A percentile compares a stretch with the other conserved stretches of the same genome.
Conservation (phyloP, 1,284 basidiomycete species). For the Cryptococcus maquisensis region DNA sequence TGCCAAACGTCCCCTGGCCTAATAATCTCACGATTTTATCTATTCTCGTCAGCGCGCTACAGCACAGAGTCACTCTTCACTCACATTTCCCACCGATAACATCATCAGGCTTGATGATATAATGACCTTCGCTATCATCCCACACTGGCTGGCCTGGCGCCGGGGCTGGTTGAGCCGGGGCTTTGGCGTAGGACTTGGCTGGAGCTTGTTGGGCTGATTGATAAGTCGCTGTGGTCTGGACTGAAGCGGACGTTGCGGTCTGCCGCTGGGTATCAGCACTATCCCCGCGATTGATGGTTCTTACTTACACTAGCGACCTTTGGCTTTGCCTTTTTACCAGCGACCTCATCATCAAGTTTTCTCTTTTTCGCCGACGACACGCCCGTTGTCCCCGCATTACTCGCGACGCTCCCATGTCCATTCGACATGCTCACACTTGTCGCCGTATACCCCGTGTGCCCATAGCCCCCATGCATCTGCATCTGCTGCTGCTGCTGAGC, state of each 20-base stretch:
- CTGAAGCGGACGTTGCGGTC: conserved; percentile 12
- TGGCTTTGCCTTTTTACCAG: conserved; percentile 28
- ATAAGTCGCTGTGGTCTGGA: conserved; percentile 8
- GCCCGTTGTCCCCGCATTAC: conserved; percentile 39
- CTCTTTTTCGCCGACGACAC: conserved; percentile 23
- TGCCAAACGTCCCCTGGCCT: conserved; percentile 98
- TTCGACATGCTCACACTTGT: conserved; percentile 9
- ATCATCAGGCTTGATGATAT: conserved; percentile 85
- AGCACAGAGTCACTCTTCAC: conserved; percentile 39
- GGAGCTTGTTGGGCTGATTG: conserved; percentile 6
- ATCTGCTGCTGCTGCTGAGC: conserved; percentile 4
- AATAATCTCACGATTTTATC: conserved; percentile 85
- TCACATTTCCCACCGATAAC: conserved; percentile 75
- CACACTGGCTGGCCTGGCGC: conserved; percentile 55
- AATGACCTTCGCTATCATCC: conserved; percentile 93
- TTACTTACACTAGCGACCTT: conserved; percentile 29
- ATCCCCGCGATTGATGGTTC: neutral
- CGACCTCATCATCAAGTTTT: conserved; percentile 12
- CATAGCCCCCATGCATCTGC: conserved; percentile 8
- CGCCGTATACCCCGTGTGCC: neutral
- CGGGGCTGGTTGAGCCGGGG: conserved; percentile 3
- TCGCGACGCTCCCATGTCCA: conserved; percentile 8
- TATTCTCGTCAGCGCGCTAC: conserved; percentile 41
- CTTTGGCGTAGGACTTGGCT: conserved; percentile 8
- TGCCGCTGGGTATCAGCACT: neutral